A percentile compares a stretch with the other conserved stretches of the same genome.
Conservation (phyloP, 768 basidiomycete genomes). For the Phlebiopsis flavidoalba region DNA sequence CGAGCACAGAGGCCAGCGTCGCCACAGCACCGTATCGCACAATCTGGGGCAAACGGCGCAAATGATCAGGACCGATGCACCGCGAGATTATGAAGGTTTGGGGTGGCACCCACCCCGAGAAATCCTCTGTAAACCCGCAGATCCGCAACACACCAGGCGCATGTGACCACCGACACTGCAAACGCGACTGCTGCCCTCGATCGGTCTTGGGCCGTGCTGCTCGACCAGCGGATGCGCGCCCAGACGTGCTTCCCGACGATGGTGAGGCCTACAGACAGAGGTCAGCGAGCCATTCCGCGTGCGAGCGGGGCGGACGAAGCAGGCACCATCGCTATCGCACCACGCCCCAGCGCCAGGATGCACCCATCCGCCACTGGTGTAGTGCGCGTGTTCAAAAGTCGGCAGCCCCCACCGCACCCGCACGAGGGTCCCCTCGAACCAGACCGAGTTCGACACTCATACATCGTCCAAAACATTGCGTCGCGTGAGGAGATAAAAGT, state of each 20-base stretch:
- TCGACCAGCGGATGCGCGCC: conserved; percentile 84
- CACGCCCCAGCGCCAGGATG: conserved; percentile 80
- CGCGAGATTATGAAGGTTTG: background rate
- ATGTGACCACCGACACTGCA: conserved; percentile 59
- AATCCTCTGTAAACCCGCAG: conserved; percentile 61
- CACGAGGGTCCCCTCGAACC: conserved; percentile 84
- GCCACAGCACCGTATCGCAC: conserved; percentile 61
- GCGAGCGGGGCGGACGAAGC: background rate
- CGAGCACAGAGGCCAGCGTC: conserved; percentile 65
- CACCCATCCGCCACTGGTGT: no score
- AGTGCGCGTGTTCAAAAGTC: no score
- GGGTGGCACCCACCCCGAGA: conserved; percentile 59
- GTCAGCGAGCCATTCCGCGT: background rate
- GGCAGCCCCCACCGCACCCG: no score
- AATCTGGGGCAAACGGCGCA: conserved; percentile 38
- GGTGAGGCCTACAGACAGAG: conserved; percentile 67
- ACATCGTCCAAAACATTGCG: no score
- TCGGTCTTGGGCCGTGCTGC: conserved; percentile 78
- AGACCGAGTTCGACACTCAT: conserved; percentile 88
- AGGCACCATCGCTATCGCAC: conserved; percentile 90
- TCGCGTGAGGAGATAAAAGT: conserved; percentile 96
- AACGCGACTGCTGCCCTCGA: conserved; percentile 91
- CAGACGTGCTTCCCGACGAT: conserved; percentile 82
- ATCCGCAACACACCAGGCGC: conserved; percentile 69
- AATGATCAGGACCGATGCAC: background rate